Base-by-base conservation (phyloP, 495 filamentous ascomycete genomes). In the Ramalina peruviana region DNA sequence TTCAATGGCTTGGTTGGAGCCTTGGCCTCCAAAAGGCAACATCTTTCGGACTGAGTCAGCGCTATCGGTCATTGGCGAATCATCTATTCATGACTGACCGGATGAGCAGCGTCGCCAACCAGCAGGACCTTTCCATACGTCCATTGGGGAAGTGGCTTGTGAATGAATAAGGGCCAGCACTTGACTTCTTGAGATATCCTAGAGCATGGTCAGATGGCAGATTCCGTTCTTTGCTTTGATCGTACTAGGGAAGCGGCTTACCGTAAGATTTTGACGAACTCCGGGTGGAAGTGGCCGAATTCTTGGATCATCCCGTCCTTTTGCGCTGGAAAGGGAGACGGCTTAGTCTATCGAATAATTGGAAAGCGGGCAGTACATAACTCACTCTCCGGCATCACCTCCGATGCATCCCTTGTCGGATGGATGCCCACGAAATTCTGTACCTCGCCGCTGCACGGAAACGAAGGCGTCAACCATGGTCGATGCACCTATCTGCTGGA, bases 21-120 rank as follows among this genome's bases (percentile, higher is more conserved):
- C 66, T 59, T 70, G 66, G 12, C 63, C 60, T 23, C 61, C 52
- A 40, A 61, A 58, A 2, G 66, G 72, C 4, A 75, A 63, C 74
- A 72, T 73, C 62, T 64, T 10, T 41, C 21, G 4, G 5, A 7
- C 1, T 45, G 7, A 45, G 42, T 19, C 17, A 41, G 11, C 15
- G 15, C 15, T 11, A 4, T 42, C 20, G 21, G 2, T 20, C 1
- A 41, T 19, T 1, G 5, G 41, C 12, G 13, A 1, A 45, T 2
- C 6, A 45, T n/a, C 42, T n/a, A 13, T 2, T n/a, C 9, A 11
- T 17, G 6, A 15, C 42, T 10, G 10, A 54, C 52, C 17, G 65
- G 62, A 51, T 76, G 74, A 3, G 65, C 69, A 11, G 72, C 67
- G 51, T 78, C 74, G 0, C 74, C 74, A 25, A 74, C 65, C 11